phyloP scores from a whole-genome alignment of 768 basidiomycete species.

The Termitomyces sp. region DNA sequence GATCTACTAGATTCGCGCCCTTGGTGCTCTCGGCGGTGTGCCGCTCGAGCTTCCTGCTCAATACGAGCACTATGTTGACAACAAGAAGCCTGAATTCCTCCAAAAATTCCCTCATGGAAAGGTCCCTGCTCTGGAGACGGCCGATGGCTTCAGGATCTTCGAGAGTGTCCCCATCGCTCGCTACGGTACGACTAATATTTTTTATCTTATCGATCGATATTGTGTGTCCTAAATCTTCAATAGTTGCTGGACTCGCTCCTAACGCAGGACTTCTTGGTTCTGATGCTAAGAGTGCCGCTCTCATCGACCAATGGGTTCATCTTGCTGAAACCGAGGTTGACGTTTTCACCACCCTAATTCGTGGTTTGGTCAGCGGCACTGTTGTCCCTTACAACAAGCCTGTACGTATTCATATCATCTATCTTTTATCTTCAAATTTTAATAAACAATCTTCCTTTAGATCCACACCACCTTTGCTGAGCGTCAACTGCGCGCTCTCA shows the following conservation, averaged over 20 bases:
- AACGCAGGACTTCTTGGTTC: constrained; percentile 77
- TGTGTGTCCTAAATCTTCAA: not conserved
- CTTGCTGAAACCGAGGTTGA: constrained; percentile 68
- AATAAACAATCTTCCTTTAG: constrained; percentile 28
- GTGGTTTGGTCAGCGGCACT: constrained; percentile 38
- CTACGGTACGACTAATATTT: constrained; percentile 66
- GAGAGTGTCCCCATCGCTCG: constrained; percentile 81
- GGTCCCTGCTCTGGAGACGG: constrained; percentile 78
- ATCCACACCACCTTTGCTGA: constrained; percentile 54
- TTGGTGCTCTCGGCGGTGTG: constrained; percentile 57
- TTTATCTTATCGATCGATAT: constrained; percentile 28
- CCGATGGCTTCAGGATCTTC: constrained; percentile 74
- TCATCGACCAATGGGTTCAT: constrained; percentile 84
- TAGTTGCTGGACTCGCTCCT: constrained; percentile 76
- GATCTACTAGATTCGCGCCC: constrained; percentile 42
- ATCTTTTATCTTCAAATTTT: not conserved
- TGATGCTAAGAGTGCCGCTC: constrained; percentile 60
- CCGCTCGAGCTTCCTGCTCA: constrained; percentile 47
- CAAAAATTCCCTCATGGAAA: constrained; percentile 79
- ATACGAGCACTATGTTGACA: constrained; percentile 62
- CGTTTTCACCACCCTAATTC: constrained; percentile 30
- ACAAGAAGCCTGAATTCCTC: constrained; percentile 67
- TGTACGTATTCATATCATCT: constrained; percentile 37
- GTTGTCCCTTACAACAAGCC: constrained; percentile 79
- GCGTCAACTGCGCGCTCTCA: constrained; percentile 53